Conservation (phyloP, 2,329 filamentous ascomycete species). For the Neophaeococcomyces mojaviensis region DNA sequence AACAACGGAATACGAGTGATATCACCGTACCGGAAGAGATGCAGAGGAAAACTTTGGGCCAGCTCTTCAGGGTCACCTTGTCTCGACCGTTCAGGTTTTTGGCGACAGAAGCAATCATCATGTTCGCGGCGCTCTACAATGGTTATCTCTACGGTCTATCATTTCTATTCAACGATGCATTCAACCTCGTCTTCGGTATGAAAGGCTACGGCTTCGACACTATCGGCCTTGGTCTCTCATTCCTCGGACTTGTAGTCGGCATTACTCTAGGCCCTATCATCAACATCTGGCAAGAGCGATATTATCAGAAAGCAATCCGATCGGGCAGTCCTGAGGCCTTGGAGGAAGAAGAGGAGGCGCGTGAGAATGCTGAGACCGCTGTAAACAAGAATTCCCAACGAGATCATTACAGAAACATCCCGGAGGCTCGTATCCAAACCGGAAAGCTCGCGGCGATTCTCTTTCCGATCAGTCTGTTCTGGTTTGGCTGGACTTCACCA, state of each 20-base stretch:
- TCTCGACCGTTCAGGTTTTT: conserved; percentile 43
- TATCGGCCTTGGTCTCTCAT: conserved; percentile 67
- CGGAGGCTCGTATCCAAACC: no score
- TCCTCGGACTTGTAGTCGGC: conserved; percentile 70
- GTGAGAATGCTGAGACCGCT: no score
- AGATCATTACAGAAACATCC: no score
- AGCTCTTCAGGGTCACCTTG: conserved; percentile 38
- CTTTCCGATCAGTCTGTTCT: no score
- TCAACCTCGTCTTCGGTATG: conserved; percentile 42
- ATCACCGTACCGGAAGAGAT: background rate
- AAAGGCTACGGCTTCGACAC: conserved; percentile 57
- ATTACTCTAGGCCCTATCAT: conserved; percentile 47
- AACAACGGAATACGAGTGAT: background rate
- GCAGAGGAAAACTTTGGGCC: conserved; percentile 16
- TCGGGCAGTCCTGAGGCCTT: no score
- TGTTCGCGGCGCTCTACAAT: conserved; percentile 43
- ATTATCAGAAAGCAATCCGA: conserved; percentile 25
- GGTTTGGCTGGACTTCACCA: no score
- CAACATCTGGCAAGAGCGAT: conserved; percentile 22
- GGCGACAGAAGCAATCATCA: conserved; percentile 40
- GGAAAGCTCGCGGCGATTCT: no score
- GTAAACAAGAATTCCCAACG: no score
- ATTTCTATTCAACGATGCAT: conserved; percentile 45
- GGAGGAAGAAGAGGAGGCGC: no score
- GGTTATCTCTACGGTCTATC: conserved; percentile 44